Evolutionary conservation across 495 filamentous ascomycete species (phyloP).

Genomic region (Aspergillus sparsus): DNA sequence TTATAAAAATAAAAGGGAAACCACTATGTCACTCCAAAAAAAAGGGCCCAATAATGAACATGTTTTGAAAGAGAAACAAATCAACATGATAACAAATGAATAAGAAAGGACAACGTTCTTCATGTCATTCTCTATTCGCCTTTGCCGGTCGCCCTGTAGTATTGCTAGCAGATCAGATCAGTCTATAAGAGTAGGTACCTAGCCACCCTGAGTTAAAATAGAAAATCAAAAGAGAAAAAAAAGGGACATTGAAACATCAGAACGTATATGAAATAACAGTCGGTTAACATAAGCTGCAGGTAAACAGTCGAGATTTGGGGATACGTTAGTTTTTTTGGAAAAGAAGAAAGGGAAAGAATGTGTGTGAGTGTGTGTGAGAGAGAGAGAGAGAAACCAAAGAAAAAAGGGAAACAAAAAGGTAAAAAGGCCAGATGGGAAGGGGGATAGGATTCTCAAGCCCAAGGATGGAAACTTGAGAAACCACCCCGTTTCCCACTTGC

Average conservation of each 20-base stretch:
- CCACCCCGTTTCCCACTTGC: slow-evolving; percentile 45
- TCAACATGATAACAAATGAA: neutral
- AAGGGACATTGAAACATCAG: slow-evolving; percentile 12
- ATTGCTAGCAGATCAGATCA: slow-evolving; percentile 24
- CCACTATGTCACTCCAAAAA: slow-evolving; percentile 6
- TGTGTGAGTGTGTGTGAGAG: too few species aligned
- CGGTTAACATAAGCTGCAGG: neutral
- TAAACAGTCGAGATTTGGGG: neutral
- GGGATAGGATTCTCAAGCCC: slow-evolving; percentile 25
- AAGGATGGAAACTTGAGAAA: slow-evolving; percentile 39
- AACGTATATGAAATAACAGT: slow-evolving; percentile 15
- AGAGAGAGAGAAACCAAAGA: slow-evolving; percentile 1
- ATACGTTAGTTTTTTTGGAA: neutral
- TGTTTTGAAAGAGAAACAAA: slow-evolving; percentile 3
- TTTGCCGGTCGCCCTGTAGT: slow-evolving; percentile 15
- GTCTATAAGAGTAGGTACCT: slow-evolving; percentile 30
- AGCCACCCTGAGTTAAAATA: slow-evolving; percentile 19
- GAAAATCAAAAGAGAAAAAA: slow-evolving; percentile 13
- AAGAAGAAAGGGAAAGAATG: slow-evolving; percentile 2
- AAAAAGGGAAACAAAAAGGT: slow-evolving; percentile 4
- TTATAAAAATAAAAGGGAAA: slow-evolving; percentile 5
- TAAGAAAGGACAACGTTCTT: neutral
- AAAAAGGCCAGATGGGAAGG: slow-evolving; percentile 4
- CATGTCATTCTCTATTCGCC: slow-evolving; percentile 26
- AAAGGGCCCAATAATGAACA: slow-evolving; percentile 7